Evolutionary conservation across 108 stramenopile genomes (phyloP).

Genomic region (Discostella stelligeroides): DNA sequence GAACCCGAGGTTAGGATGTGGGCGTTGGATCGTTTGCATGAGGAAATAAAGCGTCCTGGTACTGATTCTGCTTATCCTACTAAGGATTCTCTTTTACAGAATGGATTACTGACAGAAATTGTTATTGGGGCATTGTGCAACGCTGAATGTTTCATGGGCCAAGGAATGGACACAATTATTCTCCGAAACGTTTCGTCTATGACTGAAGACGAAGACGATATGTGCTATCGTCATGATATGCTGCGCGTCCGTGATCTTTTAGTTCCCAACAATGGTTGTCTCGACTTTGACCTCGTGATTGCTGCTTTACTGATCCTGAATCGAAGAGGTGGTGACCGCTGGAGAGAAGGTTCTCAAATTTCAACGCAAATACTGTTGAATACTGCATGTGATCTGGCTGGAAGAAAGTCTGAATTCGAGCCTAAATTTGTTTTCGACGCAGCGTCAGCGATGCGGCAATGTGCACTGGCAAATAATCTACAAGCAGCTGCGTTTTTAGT

Average conservation of each 20-base stretch:
- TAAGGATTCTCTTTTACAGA: conserved; percentile 32
- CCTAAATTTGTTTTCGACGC: conserved; percentile 62
- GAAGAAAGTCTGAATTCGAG: conserved; percentile 50
- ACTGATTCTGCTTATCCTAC: conserved; percentile 5
- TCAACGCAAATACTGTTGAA: conserved; percentile 71
- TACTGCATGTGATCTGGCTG: conserved; percentile 73
- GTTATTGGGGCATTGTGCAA: conserved; percentile 57
- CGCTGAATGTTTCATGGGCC: no score
- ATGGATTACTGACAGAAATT: conserved; percentile 64
- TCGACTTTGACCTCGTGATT: conserved; percentile 82
- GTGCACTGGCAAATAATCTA: conserved; percentile 64
- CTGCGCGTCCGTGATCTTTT: conserved; percentile 17
- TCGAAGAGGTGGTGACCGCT: conserved; percentile 36
- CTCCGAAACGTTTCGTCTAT: conserved; percentile 10
- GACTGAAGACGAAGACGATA: conserved; percentile 2
- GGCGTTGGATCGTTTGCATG: conserved; percentile 53
- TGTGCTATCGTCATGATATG: conserved; percentile 49
- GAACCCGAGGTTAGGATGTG: conserved; percentile 73
- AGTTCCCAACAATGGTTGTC: conserved; percentile 44
- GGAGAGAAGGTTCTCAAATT: conserved; percentile 51
- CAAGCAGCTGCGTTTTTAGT: conserved; percentile 75
- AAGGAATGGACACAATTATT: conserved; percentile 52
- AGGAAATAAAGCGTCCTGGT: conserved; percentile 24
- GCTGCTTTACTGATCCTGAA: conserved; percentile 64
- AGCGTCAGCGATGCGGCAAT: conserved; percentile 65